A percentile compares a stretch with the other conserved stretches of the same genome.
Evolutionary conservation across 2,329 filamentous ascomycete genomes (phyloP).

Genomic region (Grosmannia clavigera): DNA sequence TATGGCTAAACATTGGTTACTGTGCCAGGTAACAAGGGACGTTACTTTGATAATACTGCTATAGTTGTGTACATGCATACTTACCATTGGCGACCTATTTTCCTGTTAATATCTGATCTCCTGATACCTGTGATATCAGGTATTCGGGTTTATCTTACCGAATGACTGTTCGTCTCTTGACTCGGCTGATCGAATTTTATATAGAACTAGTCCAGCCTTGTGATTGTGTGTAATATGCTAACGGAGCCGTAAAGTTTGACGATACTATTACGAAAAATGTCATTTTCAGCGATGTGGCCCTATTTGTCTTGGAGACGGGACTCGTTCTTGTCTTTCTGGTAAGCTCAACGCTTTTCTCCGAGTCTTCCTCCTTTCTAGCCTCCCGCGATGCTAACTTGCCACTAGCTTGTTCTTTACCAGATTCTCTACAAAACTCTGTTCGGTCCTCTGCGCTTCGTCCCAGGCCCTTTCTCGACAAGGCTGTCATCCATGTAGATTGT

Average conservation of each 20-base stretch:
- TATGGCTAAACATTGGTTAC: too few species aligned
- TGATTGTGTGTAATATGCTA: background rate
- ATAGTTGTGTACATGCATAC: too few species aligned
- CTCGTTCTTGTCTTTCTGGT: background rate
- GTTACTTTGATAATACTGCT: too few species aligned
- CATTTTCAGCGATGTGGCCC: background rate
- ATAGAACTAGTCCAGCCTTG: background rate
- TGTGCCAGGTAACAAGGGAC: too few species aligned
- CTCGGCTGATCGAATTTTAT: background rate
- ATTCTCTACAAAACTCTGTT: background rate
- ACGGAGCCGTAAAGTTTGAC: background rate
- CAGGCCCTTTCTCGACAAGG: background rate
- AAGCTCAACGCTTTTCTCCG: background rate
- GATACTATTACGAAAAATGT: background rate
- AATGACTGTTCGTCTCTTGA: background rate
- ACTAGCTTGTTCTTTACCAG: background rate
- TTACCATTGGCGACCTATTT: too few species aligned
- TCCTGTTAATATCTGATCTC: too few species aligned
- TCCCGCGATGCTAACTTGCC: background rate
- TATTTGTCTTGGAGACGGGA: background rate
- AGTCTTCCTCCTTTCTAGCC: background rate
- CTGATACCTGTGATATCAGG: too few species aligned
- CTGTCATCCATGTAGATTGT: background rate
- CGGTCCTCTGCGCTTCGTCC: background rate
- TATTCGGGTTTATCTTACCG: too few species aligned